Evolutionary conservation across 2,329 filamentous ascomycete species (phyloP).

Genomic region (Apiospora koreana): DNA sequence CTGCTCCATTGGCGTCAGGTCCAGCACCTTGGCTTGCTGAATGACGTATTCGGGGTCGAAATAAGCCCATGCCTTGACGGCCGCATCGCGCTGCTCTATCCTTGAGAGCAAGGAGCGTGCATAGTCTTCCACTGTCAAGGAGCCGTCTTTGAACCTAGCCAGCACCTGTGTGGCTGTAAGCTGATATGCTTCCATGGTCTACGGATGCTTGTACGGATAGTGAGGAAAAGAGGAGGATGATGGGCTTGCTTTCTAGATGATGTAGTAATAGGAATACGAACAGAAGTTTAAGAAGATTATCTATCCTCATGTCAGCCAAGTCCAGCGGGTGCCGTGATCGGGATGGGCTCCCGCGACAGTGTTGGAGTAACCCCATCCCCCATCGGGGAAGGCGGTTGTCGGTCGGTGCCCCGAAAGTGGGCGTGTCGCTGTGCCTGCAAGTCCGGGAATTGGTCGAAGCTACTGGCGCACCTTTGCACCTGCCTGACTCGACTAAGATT

Average conservation of each 20-base stretch:
- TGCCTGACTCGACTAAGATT: neutral
- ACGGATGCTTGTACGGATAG: neutral
- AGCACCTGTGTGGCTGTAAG: slow-evolving; percentile 46
- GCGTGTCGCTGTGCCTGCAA: too few species aligned
- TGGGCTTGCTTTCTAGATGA: neutral
- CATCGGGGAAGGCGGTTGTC: neutral
- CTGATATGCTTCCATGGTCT: slow-evolving; percentile 32
- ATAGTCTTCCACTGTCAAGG: slow-evolving; percentile 49
- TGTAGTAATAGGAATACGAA: neutral
- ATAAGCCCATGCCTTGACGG: slow-evolving; percentile 48
- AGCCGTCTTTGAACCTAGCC: slow-evolving; percentile 37
- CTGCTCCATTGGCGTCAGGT: slow-evolving; percentile 43
- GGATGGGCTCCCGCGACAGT: neutral
- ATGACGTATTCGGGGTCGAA: slow-evolving; percentile 46
- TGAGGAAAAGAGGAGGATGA: neutral
- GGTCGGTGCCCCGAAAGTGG: slow-evolving; percentile 2
- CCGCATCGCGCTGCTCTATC: slow-evolving; percentile 41
- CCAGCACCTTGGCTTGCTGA: slow-evolving; percentile 47
- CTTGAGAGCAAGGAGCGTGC: slow-evolving; percentile 44
- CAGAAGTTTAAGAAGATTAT: neutral
- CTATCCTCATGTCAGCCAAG: too few species aligned
- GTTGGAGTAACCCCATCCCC: slow-evolving; percentile 4
- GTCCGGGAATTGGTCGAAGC: neutral
- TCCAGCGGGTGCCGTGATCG: neutral
- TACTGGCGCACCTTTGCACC: too few species aligned